Base-by-base conservation (phyloP, 1,139 yeast species). In the Pichia norvegensis region DNA sequence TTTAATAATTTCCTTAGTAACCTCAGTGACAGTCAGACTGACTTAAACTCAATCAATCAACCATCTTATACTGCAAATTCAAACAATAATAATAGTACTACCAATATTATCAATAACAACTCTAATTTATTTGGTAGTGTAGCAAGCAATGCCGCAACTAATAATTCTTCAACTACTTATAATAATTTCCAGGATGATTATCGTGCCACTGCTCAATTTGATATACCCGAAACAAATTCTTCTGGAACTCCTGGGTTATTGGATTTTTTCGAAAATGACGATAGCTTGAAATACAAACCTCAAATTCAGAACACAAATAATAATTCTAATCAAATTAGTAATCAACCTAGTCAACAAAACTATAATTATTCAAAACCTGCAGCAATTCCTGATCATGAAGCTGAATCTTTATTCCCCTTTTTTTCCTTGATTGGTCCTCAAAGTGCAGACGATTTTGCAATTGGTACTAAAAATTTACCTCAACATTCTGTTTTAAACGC, bases 351-450 rank as follows among this genome's bases (percentile, higher is more conserved):
- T 20, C 20, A 36, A 13, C 17, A 33, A 21, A 11, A 29, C 20
- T 23, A 29, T 31, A 33, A 38, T 35, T 29, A 17, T n/a, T 14
- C 23, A 20, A 39, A 17, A 21, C 13, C 17, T 16, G 36, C 41
- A 10, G 36, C 36, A 33, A 21, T 44, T 17, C 45, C 38, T 21
- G 45, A 46, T 13, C 50, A 49, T 43, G 59, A 55, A 7, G 60
- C 62, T 4, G 63, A 59, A 44, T 53, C 59, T 29, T 66, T 71
- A 65, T 75, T 74, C 53, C 81, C 81, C 2, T 63, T 76, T 29
- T 74, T 73, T 47, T 79, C 80, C 0, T 62, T 76, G 46, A 73
- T 75, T 38, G 80, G 79, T 2, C 66, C 67, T 17, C 29, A 22
- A 23, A 36, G 29, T 36, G 29, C 29, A 7, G 39, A 36, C 14